Conservation (phyloP, 352 stramenopile species). For the Pythium grandisporangium region DNA sequence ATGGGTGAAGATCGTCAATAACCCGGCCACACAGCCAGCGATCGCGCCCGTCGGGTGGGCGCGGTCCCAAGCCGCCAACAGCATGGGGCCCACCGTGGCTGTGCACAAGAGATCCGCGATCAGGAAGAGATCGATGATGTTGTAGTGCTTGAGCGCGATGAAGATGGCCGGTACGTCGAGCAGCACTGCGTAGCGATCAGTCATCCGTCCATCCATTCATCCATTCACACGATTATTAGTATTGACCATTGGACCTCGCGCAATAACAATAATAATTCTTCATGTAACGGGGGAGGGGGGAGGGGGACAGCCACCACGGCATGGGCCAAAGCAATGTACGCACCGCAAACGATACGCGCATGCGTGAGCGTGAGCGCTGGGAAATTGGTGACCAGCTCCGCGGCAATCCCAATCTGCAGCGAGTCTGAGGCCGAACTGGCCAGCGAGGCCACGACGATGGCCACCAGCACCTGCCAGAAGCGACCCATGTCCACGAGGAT, state of each 20-base stretch:
- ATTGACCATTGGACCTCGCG: too few species aligned
- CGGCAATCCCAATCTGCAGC: slow-evolving; percentile 66
- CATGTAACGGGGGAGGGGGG: neutral
- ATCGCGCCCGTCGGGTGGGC: slow-evolving; percentile 28
- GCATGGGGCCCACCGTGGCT: slow-evolving; percentile 59
- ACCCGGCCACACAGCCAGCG: slow-evolving; percentile 35
- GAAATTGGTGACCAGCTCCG: slow-evolving; percentile 68
- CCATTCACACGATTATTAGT: too few species aligned
- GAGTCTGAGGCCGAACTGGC: slow-evolving; percentile 54
- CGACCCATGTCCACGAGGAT: slow-evolving; percentile 63
- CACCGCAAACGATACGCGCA: slow-evolving; percentile 35
- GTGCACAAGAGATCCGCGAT: slow-evolving; percentile 73
- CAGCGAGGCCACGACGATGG: slow-evolving; percentile 60
- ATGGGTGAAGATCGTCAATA: slow-evolving; percentile 64
- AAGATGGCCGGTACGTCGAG: slow-evolving; percentile 60
- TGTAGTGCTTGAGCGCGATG: slow-evolving; percentile 54
- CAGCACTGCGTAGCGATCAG: slow-evolving; percentile 19
- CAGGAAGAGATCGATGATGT: slow-evolving; percentile 65
- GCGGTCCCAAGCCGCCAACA: slow-evolving; percentile 49
- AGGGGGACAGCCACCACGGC: neutral
- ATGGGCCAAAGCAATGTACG: too few species aligned
- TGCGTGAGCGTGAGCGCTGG: slow-evolving; percentile 39
- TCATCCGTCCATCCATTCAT: too few species aligned
- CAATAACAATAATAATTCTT: too few species aligned
- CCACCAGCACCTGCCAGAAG: slow-evolving; percentile 59